Evolutionary conservation across 768 basidiomycete genomes (phyloP).

Genomic region (Tylopilus rubrobrunneus): DNA sequence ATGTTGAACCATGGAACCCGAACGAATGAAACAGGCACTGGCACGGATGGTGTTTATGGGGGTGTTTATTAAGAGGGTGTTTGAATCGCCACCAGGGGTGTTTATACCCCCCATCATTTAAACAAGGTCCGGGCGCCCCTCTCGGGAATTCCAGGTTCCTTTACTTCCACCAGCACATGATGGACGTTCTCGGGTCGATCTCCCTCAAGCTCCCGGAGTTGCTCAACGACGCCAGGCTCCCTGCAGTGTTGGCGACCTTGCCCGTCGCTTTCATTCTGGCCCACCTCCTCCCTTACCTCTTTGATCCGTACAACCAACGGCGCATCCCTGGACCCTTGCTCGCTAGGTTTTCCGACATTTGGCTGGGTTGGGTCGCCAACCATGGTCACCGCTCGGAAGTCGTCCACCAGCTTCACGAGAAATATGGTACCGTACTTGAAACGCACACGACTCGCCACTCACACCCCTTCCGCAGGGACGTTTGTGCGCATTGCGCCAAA

Average conservation of each 20-base stretch:
- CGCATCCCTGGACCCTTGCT: slow-evolving; percentile 63
- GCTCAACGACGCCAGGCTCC: neutral
- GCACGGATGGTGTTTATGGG: neutral
- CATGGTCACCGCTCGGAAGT: slow-evolving; percentile 72
- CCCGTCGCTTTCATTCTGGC: slow-evolving; percentile 18
- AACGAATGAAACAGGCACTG: no score
- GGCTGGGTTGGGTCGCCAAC: slow-evolving; percentile 64
- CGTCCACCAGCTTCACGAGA: slow-evolving; percentile 69
- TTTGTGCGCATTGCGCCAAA: slow-evolving; percentile 73
- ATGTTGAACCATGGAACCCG: no score
- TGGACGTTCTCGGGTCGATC: slow-evolving; percentile 16
- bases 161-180: slow-evolving; percentile 8
- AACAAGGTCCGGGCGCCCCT: neutral
- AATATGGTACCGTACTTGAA: slow-evolving; percentile 49
- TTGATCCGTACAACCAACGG: slow-evolving; percentile 58
- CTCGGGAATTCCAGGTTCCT: neutral
- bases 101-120: neutral
- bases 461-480: slow-evolving; percentile 40
- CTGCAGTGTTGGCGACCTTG: slow-evolving; percentile 8
- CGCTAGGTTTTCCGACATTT: slow-evolving; percentile 68
- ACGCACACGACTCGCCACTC: neutral
- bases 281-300: slow-evolving; percentile 47
- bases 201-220: neutral
- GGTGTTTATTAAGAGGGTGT: neutral
- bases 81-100: neutral